Conservation (phyloP, 352 stramenopile genomes). For the Blastocystis hominis region DNA sequence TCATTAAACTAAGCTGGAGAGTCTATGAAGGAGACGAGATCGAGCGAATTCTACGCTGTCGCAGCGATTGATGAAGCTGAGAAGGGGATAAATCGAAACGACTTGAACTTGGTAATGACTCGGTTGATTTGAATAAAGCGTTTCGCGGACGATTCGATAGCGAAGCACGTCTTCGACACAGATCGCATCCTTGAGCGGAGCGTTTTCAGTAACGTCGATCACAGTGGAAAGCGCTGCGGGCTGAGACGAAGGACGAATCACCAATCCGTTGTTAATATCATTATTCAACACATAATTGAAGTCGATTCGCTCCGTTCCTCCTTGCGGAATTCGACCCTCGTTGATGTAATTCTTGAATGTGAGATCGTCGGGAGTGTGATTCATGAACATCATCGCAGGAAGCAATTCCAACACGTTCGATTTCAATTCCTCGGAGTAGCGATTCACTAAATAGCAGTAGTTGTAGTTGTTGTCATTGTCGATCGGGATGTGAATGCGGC, state of each 20-base stretch:
- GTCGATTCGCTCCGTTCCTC: constrained; percentile 3
- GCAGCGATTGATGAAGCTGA: constrained; percentile 21
- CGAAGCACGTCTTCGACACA: not conserved
- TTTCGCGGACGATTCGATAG: not conserved
- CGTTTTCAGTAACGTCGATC: not conserved
- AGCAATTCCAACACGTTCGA: constrained; percentile 10
- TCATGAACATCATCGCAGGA: constrained; percentile 6
- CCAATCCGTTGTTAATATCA: constrained; percentile 7
- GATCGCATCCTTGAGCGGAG: not conserved
- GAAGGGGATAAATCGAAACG: not conserved
- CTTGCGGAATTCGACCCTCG: not conserved
- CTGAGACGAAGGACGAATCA: not conserved
- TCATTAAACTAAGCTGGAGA: not conserved
- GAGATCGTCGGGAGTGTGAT: constrained; percentile 8
- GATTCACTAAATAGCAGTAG: constrained; percentile 55
- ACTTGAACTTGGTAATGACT: constrained; percentile 41
- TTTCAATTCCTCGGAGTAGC: not conserved
- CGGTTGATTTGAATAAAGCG: not conserved
- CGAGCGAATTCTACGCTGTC: not conserved
- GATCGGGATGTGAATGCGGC: constrained; percentile 51
- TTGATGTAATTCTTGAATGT: constrained; percentile 46
- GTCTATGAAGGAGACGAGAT: not conserved
- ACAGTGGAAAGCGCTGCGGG: not conserved
- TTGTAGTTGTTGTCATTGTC: constrained; percentile 51
- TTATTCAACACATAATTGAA: constrained; percentile 51